Conservation (phyloP, 129 eudicot species). For the Artemisia argyi region DNA sequence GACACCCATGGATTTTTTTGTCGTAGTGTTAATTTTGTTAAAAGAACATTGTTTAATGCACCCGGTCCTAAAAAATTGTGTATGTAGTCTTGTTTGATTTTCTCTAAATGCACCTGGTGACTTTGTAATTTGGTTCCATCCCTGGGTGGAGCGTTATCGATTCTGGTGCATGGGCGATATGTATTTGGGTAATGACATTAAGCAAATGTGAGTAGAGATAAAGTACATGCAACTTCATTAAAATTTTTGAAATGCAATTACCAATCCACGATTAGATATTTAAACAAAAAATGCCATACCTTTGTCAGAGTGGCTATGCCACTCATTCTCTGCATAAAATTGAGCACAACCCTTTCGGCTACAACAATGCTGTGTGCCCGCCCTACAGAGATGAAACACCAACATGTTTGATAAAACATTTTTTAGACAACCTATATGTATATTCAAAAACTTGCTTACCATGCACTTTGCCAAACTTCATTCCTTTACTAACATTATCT, state of each 20-base stretch:
- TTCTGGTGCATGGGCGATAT: background rate
- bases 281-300: slow-evolving; percentile 38
- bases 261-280: background rate
- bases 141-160: background rate
- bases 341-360: slow-evolving; percentile 92
- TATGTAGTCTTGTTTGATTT: too few relatives aligned
- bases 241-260: background rate
- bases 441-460: slow-evolving; percentile 43
- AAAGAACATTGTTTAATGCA: too few relatives aligned
- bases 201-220: background rate
- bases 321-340: slow-evolving; percentile 99
- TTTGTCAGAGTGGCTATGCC: slow-evolving; percentile 96
- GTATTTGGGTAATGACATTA: background rate
- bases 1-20: too few relatives aligned
- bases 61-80: too few relatives aligned
- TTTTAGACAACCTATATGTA: background rate
- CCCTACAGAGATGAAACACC: slow-evolving; percentile 41
- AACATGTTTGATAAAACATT: background rate
- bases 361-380: slow-evolving; percentile 82
- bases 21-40: too few relatives aligned
- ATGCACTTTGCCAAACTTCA: slow-evolving; percentile 87
- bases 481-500: slow-evolving; percentile 68
- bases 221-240: background rate
- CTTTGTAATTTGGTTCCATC: too few relatives aligned
- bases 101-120: too few relatives aligned